Evolutionary conservation across 1,139 yeast species (phyloP).

Genomic region (Debaryomycetaceae sp.): DNA sequence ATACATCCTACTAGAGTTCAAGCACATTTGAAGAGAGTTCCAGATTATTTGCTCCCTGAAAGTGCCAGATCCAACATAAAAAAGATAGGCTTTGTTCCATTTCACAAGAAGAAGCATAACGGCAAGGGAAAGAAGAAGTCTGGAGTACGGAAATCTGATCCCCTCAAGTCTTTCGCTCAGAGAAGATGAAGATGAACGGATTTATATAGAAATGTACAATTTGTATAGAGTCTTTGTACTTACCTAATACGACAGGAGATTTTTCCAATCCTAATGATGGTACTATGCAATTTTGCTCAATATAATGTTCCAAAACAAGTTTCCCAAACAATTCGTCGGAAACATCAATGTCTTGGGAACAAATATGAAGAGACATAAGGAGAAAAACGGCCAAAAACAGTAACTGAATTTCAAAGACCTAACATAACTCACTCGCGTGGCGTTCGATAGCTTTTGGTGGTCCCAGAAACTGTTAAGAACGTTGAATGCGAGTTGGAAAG

Average conservation of each 20-base stretch:
- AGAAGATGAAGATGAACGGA: not conserved
- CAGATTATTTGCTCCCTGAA: constrained; percentile 85
- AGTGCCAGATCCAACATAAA: constrained; percentile 60
- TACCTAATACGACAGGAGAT: not conserved
- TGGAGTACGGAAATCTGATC: constrained; percentile 54
- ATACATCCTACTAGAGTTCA: constrained; percentile 81
- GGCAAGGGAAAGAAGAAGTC: constrained; percentile 40
- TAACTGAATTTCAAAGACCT: constrained; percentile 52
- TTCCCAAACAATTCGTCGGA: constrained; percentile 57
- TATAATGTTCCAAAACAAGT: constrained; percentile 54
- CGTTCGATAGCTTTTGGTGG: constrained; percentile 32
- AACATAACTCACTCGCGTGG: constrained; percentile 33
- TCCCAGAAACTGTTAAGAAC: constrained; percentile 56
- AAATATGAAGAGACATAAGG: constrained; percentile 46
- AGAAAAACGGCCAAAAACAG: constrained; percentile 59
- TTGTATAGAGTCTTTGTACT: not conserved
- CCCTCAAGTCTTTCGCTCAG: constrained; percentile 52
- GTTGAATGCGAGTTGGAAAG: constrained; percentile 50
- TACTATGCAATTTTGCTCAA: constrained; percentile 32
- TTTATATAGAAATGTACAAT: not conserved
- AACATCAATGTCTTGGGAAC: constrained; percentile 48
- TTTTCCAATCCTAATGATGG: not conserved
- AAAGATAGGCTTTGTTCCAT: constrained; percentile 74
- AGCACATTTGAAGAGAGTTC: constrained; percentile 84
- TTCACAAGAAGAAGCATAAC: constrained; percentile 53